Conservation (phyloP, 768 basidiomycete species). For the Hypholoma sublateritium region DNA sequence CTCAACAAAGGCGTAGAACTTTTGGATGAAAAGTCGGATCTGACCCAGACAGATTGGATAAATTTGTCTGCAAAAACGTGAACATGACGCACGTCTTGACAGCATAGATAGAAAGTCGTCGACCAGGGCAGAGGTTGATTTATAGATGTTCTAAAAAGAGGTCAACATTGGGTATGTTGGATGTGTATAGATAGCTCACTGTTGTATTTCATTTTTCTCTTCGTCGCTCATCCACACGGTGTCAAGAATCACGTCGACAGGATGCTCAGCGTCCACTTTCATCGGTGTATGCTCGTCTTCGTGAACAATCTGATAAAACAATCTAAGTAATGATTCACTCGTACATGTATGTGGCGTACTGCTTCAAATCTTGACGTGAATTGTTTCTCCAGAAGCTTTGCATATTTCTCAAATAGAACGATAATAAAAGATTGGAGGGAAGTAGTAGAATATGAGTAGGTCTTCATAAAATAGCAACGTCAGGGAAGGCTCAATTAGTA, state of each 20-base stretch:
- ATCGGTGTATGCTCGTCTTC: conserved; percentile 91
- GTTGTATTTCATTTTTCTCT: conserved; percentile 58
- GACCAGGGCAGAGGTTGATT: conserved; percentile 91
- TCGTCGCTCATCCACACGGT: conserved; percentile 79
- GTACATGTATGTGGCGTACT: conserved; percentile 41
- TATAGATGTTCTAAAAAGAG: conserved; percentile 47
- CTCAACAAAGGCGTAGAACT: conserved; percentile 96
- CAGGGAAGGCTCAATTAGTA: not conserved
- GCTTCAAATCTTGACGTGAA: conserved; percentile 81
- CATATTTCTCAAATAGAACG: conserved; percentile 90
- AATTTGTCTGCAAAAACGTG: not conserved
- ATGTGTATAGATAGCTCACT: conserved; percentile 37
- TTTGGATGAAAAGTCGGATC: conserved; percentile 88
- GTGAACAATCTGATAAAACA: conserved; percentile 61
- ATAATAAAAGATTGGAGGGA: conserved; percentile 82
- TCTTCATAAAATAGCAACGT: conserved; percentile 41
- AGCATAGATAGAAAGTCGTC: conserved; percentile 91
- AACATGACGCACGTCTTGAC: conserved; percentile 65
- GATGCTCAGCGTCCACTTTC: conserved; percentile 58
- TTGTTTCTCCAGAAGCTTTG: conserved; percentile 74
- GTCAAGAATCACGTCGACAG: conserved; percentile 73
- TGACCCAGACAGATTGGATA: conserved; percentile 27
- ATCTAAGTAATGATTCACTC: not conserved
- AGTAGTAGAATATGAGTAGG: conserved; percentile 83
- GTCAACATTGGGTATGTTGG: not conserved